Base-by-base conservation (phyloP, 2,329 filamentous ascomycete species). In the Penicillium thymicola region DNA sequence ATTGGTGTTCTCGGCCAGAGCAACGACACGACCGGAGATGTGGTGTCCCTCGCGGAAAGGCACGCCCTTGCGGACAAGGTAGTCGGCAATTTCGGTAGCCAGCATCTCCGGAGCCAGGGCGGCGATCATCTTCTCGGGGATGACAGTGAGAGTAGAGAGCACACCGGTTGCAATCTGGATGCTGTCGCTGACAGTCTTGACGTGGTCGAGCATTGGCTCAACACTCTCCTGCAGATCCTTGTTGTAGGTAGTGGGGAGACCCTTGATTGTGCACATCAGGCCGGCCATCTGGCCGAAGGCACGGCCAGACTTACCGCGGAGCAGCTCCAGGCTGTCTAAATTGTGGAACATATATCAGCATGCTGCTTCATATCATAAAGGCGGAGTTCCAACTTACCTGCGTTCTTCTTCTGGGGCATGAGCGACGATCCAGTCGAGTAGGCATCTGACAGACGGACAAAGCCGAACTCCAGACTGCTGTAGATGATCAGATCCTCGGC, bases 171-270 rank as follows among this genome's bases (percentile, higher is more conserved):
- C 89, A 65, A 96, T 96, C 73, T 88, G 85, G 53, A 95, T 82
- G 69, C 88, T 91, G 78, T 95, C 89, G 55, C 82, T 83, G 59
- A 94, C 82, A 6, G 90, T 93, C 81, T 92, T 89, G 74, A 92
- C 84, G 71, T 87, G 85, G 73, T 95, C 90, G 47, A 96, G 83
- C 76, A 96, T 85, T n/a, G 89, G 88, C 79, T 95, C 89, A 59
- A 90, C 87, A 57, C 85, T 88, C 76, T 96, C 91, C 75, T 96
- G 90, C n/a, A 95, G 76, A 73, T 96, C 90, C 76, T 95, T 96
- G 80, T 95, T 93, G 80, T 95, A 95, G 3, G 89, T 91, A 42
- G 84, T 89, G 2, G 90, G 89, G 28, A 94, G 83, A 54, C 88
- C 88, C 74, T 89, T 88, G 73, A 87, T 75, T 37, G 86, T 89